Evolutionary conservation across 495 filamentous ascomycete species (phyloP), one percentile per base, ranked within the genome.

Genomic region (Trichoderma asperelloides): DNA sequence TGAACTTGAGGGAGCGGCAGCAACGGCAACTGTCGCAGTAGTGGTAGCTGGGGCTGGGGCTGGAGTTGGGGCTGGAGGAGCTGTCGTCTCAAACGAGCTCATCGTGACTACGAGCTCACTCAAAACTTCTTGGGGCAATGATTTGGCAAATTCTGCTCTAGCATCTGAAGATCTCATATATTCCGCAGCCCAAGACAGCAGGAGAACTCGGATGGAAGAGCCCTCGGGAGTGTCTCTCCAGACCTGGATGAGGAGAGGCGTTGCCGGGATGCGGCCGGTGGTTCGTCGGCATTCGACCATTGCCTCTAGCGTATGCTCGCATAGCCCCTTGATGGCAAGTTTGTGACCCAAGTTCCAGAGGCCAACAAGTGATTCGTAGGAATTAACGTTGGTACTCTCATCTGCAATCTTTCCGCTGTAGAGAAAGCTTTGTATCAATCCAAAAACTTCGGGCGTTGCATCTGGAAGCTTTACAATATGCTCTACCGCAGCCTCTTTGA

Each of bases 91-190:
- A 28, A 81, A 69, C 12, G 79, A 78, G 70, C 80, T 83, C 81
- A 85, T 84, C n/a, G 81, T 78, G 2, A 85, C 78, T 0, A 85
- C 83, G 11, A 85, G 74, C 69, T 85, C 83, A 64, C 80, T 83
- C 21, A 85, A 65, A 8, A 85, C 82, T 69, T 82, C 81, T 70
- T 84, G 78, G 0, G 83, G 83, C 2, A 85, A 78, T 7, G 82
- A 80, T 57, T 80, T 76, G 21, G 79, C 82, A 65, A 85, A 85
- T 65, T 81, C 78, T 23, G 78, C 75, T 4, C 81, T 76, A 5
- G 77, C 74, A 11, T 81, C 78, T 11, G 80, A 80, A 2, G 82
- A 81, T 68, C 79, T 70, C 74, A 84, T 84, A 65, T 85, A 84
- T 67, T 85, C 83, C 4, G 82, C 82, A 18, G 82, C 82, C 83